Base-by-base conservation (phyloP, 1,284 basidiomycete species). In the Irpex sp. region DNA sequence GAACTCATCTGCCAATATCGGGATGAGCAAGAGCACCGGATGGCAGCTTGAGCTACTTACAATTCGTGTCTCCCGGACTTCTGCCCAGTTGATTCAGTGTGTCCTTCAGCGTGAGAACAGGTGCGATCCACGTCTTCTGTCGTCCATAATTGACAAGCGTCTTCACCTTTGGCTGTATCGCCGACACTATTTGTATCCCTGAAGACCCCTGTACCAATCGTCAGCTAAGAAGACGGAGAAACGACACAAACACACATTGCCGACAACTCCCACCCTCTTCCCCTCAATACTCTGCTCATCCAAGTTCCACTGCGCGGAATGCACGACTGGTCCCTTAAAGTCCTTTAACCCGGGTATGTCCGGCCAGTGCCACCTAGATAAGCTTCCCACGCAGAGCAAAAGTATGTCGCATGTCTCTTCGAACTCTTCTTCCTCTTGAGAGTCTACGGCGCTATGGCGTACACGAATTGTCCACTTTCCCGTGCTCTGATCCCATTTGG, bases 221-320 rank as follows among this genome's bases (percentile, higher is more conserved):
- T 32, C 32, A 15, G 32, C 11, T 64, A 32, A 27, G 11, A 15
- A 27, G 13, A 22, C 32, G 59, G 66, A 38, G 24, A 18, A 18
- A 45, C 58, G 59, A 44, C 6, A 11, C 9, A 9, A 13, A 78
- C 86, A 73, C 76, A 89, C 89, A 15, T 88, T 85, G 18, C 91
- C 90, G 69, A 92, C 88, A 6, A 93, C 86, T 3, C 86, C 91
- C 22, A 92, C 87, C n/a, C 72, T 82, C 80, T 92, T 91, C 79
- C 80, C 87, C 90, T 84, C 83, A 11, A 87, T 83, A 1, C 80
- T 84, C 32, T 87, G 85, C 74, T 87, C 67, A 44, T 85, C 83
- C 7, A 82, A 82, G 44, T 88, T 85, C 88, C 90, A 92, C 7
- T 87, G 80, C 1, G 90, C 91, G 49, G 87, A 88, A 62, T 76